Evolutionary conservation across 2,329 filamentous ascomycete genomes (phyloP).

Genomic region (Chaetomium globosum): DNA sequence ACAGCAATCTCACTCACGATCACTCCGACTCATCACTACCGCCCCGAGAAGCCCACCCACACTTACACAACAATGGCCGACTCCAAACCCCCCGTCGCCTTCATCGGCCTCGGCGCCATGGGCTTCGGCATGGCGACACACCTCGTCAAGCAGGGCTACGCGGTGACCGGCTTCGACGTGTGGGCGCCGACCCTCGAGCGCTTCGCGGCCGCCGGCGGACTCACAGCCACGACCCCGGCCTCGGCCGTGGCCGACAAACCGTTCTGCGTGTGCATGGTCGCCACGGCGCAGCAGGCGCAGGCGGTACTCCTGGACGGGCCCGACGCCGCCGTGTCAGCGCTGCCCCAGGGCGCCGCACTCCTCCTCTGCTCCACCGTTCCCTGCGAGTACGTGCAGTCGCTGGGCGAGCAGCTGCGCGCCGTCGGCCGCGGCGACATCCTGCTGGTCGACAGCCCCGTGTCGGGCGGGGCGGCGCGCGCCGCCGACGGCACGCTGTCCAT

Average conservation of each 20-base stretch:
- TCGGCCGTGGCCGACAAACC: slow-evolving; percentile 62
- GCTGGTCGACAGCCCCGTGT: slow-evolving; percentile 73
- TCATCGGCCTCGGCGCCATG: slow-evolving; percentile 79
- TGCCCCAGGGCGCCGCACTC: slow-evolving; percentile 62
- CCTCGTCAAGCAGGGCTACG: slow-evolving; percentile 67
- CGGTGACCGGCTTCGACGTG: slow-evolving; percentile 72
- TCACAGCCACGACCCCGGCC: slow-evolving; percentile 59
- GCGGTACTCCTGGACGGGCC: slow-evolving; percentile 64
- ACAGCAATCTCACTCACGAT: not conserved
- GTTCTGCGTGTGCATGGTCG: slow-evolving; percentile 75
- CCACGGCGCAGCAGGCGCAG: slow-evolving; percentile 69
- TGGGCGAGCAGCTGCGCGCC: slow-evolving; percentile 59
- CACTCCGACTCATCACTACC: not conserved
- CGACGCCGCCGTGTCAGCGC: slow-evolving; percentile 50
- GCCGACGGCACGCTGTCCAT: slow-evolving; percentile 74
- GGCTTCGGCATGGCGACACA: slow-evolving; percentile 80
- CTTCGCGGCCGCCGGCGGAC: slow-evolving; percentile 65
- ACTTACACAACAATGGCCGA: slow-evolving; percentile 37
- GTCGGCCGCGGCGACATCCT: slow-evolving; percentile 63
- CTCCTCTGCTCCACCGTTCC: slow-evolving; percentile 72
- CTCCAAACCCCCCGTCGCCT: slow-evolving; percentile 54
- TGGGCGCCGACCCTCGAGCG: slow-evolving; percentile 67
- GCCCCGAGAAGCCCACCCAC: not conserved
- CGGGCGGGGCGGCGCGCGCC: slow-evolving; percentile 68
- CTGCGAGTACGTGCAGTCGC: slow-evolving; percentile 63